These are phyloP conservation scores for Aspergillus indologenus DNA, from an alignment of 495 filamentous ascomycete genomes.

Conservation along the genomic window DNA sequence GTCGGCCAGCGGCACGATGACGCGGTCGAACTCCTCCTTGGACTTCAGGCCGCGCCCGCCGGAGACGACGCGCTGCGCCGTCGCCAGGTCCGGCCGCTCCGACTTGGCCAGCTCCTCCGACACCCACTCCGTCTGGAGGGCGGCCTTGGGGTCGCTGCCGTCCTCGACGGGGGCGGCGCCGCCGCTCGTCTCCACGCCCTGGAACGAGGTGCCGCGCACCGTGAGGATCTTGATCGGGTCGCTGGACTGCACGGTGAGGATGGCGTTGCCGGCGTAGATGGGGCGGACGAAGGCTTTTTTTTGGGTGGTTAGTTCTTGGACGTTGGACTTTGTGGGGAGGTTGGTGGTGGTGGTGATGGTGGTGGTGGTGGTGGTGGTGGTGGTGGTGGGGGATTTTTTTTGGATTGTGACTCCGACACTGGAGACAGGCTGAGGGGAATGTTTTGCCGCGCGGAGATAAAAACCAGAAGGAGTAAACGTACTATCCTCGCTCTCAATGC, in stretches of 20 bases:
- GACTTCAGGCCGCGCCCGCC: slow-evolving; percentile 94
- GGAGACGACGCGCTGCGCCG: slow-evolving; percentile 83
- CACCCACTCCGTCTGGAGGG: slow-evolving; percentile 77
- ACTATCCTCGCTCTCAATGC: slow-evolving; percentile 84
- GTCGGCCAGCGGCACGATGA: slow-evolving; percentile 91
- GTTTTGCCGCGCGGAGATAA: neutral
- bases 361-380: neutral
- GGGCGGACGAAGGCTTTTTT: slow-evolving; percentile 84
- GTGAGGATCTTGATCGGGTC: slow-evolving; percentile 88
- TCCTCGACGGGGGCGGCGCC: slow-evolving; percentile 48
- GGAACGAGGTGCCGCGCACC: slow-evolving; percentile 88
- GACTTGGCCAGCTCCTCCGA: slow-evolving; percentile 90
- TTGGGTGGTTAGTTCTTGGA: neutral
- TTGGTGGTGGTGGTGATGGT: neutral
- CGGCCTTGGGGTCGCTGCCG: slow-evolving; percentile 57
- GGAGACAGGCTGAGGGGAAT: neutral
- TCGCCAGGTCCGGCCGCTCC: slow-evolving; percentile 92
- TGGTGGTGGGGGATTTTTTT: neutral
- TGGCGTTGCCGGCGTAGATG: slow-evolving; percentile 96
- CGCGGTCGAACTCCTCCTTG: slow-evolving; percentile 90
- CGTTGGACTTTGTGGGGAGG: neutral
- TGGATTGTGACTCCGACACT: neutral
- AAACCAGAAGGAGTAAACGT: slow-evolving; percentile 24
- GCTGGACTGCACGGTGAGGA: slow-evolving; percentile 90
- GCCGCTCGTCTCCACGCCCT: slow-evolving; percentile 46